Percentiles rank a stretch among this genome's conserved stretches.
Conservation (phyloP, 1,139 yeast genomes). For the Pichia sp. region DNA sequence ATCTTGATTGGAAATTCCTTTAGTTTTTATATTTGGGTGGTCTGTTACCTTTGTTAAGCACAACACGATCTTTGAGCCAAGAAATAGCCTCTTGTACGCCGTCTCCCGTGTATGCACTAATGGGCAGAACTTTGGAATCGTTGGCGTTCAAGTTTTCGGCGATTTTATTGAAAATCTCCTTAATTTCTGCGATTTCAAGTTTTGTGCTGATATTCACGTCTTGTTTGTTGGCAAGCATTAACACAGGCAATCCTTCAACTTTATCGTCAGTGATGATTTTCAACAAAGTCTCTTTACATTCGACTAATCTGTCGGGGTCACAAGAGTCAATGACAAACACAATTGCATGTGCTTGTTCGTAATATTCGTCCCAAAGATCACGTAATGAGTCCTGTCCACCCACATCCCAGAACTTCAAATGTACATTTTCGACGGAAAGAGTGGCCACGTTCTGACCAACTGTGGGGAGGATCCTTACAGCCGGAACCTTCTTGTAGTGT, state of each 20-base stretch:
- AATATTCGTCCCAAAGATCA: conserved; percentile 83
- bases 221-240: conserved; percentile 94
- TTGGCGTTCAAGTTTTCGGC: conserved; percentile 84
- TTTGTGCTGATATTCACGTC: conserved; percentile 64
- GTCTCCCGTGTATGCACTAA: conserved; percentile 80
- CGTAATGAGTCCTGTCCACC: conserved; percentile 89
- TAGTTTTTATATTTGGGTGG: conserved; percentile 44
- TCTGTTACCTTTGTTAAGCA: conserved; percentile 67
- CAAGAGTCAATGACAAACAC: conserved; percentile 90
- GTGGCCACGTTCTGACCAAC: conserved; percentile 62
- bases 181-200: conserved; percentile 69
- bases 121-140: conserved; percentile 83
- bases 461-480: conserved; percentile 56
- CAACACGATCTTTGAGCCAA: conserved; percentile 75
- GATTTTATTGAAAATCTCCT: conserved; percentile 73
- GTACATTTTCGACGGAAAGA: conserved; percentile 22
- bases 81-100: conserved; percentile 84
- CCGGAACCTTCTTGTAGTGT: conserved; percentile 36
- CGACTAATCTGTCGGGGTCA: conserved; percentile 75
- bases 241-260: conserved; percentile 72
- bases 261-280: conserved; percentile 47
- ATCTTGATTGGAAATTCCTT: not conserved
- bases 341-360: conserved; percentile 80
- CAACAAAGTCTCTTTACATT: conserved; percentile 61
- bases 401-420: conserved; percentile 87